Base-by-base conservation (phyloP, 441 rosid species). In the Adansonia madagascariensis region DNA sequence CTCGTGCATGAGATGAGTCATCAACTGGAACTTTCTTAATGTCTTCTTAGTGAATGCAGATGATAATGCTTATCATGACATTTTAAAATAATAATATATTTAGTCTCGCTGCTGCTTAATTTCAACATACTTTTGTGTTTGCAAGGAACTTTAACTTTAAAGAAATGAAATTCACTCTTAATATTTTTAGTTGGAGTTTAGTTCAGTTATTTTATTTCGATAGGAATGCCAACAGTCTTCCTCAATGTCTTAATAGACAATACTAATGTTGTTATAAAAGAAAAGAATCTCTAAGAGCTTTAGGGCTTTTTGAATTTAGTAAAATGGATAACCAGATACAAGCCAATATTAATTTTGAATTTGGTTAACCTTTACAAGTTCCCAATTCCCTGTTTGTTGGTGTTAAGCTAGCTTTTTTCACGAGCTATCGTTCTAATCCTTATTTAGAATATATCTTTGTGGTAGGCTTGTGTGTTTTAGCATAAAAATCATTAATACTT, bases 351-450 rank as follows among this genome's bases (percentile, higher is more conserved):
- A 67, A 8, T 17, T 4, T 9, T 66, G 53, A 18, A 9, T 67
- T 67, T 20, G n/a, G 14, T 18, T 18, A 10, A 47, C 41, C 24
- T 69, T 3, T 46, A 68, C 57, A 68, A 46, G 39, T 49, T 70
- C 11, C 27, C 8, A 43, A 3, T 6, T 46, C n/a, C 35, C 62
- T 7, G 24, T 7, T 11, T 57, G 20, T 22, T 57, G 55, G 52
- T 57, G 65, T 22, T 57, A 66, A 57, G 76, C 15, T 17, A 57
- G 39, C 2, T 73, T 73, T 56, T 7, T 59, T 35, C 39, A 18
- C 0, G 0, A 41, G 65, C 44, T 35, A 43, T 41, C 24, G 35
- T 53, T 71, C 47, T 53, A 24, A 18, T 20, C 56, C 56, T 68
- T 71, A 17, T 18, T 50, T 17, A 18, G 41, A 39, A 18, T 31